These are phyloP conservation scores for Suillus americanus DNA, from an alignment of 768 basidiomycete genomes.

Conservation along the genomic window DNA sequence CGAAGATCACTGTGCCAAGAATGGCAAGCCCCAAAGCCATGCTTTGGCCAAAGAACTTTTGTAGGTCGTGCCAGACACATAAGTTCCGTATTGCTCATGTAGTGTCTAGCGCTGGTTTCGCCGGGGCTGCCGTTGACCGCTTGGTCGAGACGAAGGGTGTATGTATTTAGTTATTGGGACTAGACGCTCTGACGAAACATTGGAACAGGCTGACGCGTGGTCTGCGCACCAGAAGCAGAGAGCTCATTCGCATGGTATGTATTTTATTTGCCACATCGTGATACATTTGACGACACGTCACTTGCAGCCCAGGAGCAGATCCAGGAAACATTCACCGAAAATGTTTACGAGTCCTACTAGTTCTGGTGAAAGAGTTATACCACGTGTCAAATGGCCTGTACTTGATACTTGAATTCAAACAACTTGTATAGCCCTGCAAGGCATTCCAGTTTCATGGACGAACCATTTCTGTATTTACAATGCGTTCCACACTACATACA, in stretches of 20 bases:
- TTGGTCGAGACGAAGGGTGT: slow-evolving; percentile 14
- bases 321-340: not conserved
- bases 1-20: slow-evolving; percentile 7
- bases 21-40: slow-evolving; percentile 9
- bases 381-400: not conserved
- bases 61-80: slow-evolving; percentile 1
- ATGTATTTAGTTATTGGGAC: not conserved
- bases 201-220: not conserved
- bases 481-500: not conserved
- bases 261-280: not conserved
- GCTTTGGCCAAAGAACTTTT: slow-evolving; percentile 14
- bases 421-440: not conserved
- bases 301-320: not conserved
- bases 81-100: not conserved
- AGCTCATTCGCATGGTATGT: not conserved
- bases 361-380: not conserved
- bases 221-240: not conserved
- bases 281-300: not conserved
- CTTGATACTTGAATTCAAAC: not conserved
- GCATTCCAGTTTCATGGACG: not conserved
- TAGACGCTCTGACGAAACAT: not conserved
- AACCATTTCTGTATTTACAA: not conserved
- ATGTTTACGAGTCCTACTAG: not conserved
- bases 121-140: slow-evolving; percentile 12
- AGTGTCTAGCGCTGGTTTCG: slow-evolving; percentile 3